Evolutionary conservation across 148 eudicot species (phyloP), one percentile per base, ranked within the genome.

Genomic region (Spergularia marina): DNA sequence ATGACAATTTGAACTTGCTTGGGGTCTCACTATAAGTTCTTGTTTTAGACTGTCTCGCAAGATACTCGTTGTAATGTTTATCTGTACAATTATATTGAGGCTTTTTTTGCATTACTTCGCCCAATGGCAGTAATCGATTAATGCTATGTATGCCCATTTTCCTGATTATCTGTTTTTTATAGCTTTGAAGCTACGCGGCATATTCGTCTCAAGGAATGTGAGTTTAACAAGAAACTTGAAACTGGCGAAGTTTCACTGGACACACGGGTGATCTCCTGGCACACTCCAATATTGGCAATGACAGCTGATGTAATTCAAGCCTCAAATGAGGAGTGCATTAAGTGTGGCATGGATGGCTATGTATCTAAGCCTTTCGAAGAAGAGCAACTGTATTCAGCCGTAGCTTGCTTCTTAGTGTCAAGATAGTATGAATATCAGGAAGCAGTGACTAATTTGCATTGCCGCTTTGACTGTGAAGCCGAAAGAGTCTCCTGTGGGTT

Each of bases 271-370:
- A 64, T 67, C 74, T 70, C 52, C 73, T 91, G 98, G 98, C 96
- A 82, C 82, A 86, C 87, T 1, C 98, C 98, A 4, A 94, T 94
- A 80, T 74, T 94, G 64, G 97, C 98, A 8, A 91, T 94, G 98
- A 94, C 97, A 47, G 98, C 96, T 1, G 98, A 94, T 81, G 97
- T 94, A 16, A 90, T 86, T 63, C 98, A 91, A 74, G 96, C 96
- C 53, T 89, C 91, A 53, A 83, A 84, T 39, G 97, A 91, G 67
- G 79, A 85, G 75, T 90, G 97, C 80, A 8, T 77, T 66, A 82
- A 88, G 69, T 84, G 88, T 60, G 97, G 97, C 23, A 94, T 94
- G 98, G 96, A 94, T 77, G 98, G 80, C 63, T 94, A 88, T 44
- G 93, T 94, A 6, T 80, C 97, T 14, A 94, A 94, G 77, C 97